Evolutionary conservation across 2,329 filamentous ascomycete genomes (phyloP), one percentile per base, ranked within the genome.

Genomic region (Sarocladium strictum): DNA sequence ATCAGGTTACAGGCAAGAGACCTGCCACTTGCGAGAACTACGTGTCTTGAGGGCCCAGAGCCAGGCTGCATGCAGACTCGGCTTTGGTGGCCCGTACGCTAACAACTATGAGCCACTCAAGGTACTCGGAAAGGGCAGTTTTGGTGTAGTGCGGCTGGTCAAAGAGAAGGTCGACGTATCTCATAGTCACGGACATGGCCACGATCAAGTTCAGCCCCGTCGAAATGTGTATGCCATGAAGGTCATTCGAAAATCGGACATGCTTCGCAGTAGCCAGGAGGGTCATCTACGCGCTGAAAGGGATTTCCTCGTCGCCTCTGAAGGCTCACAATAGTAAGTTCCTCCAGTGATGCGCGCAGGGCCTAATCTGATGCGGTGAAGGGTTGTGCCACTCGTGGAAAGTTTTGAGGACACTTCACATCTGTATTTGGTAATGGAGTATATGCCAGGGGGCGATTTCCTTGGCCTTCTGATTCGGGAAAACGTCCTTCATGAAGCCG

Each of bases 361-460:
- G 12, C 23, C 19, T 40, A 5, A 3, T 26, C 50, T 38, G 33
- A 53, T 19, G 9, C 26, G n/a, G 12, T 52, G 2, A 50, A 86
- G 83, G 93, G 85, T 96, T 47, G 89, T 97, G 2, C 89, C 92
- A 1, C 75, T 99, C 33, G 80, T 96, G 52, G 80, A 89, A 51
- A 94, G 90, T 64, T 97, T 97, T 60, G 90, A 97, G 68, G 94
- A 97, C 66, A 75, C 81, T 33, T 79, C 81, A 40, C 90, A 89
- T 62, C 77, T 99, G 5, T 97, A 97, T 63, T 81, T 99, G 5
- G 88, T 97, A 53, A 97, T 97, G 91, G 92, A 97, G 57, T 99
- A 96, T 66, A 97, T 97, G 90, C 87, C 95, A 2, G 94, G 93
- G 0, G 93, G 94, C 0, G 93, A 99, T 67, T 97, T 99, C 61